Evolutionary conservation across 2,329 filamentous ascomycete species (phyloP).

Genomic region (Neonectria hederae): DNA sequence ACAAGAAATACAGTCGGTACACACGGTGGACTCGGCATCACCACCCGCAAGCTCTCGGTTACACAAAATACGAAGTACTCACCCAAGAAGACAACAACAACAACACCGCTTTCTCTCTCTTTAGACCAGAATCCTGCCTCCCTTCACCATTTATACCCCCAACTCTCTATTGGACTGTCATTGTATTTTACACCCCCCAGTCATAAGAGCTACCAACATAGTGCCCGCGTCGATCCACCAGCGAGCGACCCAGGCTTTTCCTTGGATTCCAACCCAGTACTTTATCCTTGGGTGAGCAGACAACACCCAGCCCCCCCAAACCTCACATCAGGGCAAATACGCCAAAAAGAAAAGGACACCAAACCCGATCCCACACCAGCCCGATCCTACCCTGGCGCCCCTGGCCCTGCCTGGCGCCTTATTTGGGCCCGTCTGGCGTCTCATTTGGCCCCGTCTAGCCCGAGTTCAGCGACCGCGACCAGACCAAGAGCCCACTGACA

Average conservation of each 20-base stretch:
- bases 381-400: slow-evolving; percentile 12
- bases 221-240: slow-evolving; percentile 21
- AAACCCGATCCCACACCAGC: slow-evolving; percentile 4
- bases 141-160: neutral
- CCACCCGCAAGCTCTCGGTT: neutral
- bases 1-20: neutral
- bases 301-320: slow-evolving; percentile 3
- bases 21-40: neutral
- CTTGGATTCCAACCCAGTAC: neutral
- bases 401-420: slow-evolving; percentile 5
- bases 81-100: neutral
- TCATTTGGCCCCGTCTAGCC: slow-evolving; percentile 9
- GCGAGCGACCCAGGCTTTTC: neutral
- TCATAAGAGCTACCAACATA: slow-evolving; percentile 15
- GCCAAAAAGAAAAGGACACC: neutral
- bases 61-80: neutral
- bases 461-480: slow-evolving; percentile 3
- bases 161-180: slow-evolving; percentile 13
- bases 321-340: neutral
- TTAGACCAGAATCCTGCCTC: neutral
- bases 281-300: slow-evolving; percentile 4
- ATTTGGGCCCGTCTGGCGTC: neutral
- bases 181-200: neutral
- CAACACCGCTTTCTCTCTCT: neutral
- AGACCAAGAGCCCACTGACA: slow-evolving; percentile 6